Conservation (phyloP, 169 alveolate genomes). For the Plasmodium knowlesi region DNA sequence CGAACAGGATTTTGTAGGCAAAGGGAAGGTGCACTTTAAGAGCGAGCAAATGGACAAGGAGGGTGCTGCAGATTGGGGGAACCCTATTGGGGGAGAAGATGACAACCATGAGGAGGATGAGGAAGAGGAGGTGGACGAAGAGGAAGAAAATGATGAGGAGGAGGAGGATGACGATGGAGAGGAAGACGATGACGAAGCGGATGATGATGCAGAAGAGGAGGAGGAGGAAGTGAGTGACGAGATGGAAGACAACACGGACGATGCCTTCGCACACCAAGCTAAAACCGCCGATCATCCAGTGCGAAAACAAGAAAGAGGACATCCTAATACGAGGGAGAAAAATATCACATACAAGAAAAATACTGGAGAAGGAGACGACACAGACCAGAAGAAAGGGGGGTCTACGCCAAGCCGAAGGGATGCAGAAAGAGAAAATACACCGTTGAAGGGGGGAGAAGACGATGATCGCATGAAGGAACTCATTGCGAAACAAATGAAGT, state of each 20-base stretch:
- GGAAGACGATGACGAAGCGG: background rate
- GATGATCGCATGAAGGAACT: slow-evolving; percentile 23
- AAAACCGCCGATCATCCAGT: background rate
- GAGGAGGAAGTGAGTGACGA: slow-evolving; percentile 10
- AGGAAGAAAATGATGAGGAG: background rate
- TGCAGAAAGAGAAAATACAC: background rate
- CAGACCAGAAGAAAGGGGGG: background rate
- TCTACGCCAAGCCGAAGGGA: background rate
- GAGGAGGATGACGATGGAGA: slow-evolving; percentile 7
- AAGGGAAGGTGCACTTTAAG: background rate
- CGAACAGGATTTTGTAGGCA: background rate
- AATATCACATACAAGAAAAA: background rate
- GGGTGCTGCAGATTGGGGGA: background rate
- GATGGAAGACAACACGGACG: background rate
- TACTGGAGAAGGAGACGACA: background rate
- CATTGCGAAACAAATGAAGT: slow-evolving; percentile 48
- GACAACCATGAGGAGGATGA: background rate
- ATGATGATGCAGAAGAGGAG: background rate
- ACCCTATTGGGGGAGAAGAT: background rate
- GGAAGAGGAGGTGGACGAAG: background rate
- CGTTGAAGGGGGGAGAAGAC: background rate
- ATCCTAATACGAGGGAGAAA: background rate
- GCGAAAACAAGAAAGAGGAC: background rate
- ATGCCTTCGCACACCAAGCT: background rate
- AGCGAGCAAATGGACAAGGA: background rate